Conservation (phyloP, 2,329 filamentous ascomycete genomes). For the Ophioceras dolichostomum region DNA sequence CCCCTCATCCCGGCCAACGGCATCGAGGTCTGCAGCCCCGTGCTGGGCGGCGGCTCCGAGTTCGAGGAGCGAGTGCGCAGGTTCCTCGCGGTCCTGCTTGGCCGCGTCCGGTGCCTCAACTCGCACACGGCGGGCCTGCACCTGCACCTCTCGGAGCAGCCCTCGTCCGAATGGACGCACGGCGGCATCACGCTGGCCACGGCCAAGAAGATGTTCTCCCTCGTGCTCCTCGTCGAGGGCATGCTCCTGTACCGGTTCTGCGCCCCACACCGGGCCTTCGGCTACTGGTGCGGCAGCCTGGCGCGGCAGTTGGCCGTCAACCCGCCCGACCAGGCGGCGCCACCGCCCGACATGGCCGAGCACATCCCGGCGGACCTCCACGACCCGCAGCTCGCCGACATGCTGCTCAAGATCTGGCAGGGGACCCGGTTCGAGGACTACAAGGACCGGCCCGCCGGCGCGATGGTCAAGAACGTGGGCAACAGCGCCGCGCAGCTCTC, state of each 20-base stretch:
- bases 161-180: not conserved
- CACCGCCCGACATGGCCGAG: not conserved
- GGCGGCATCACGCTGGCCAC: not conserved
- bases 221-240: not conserved
- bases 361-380: not conserved
- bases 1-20: not conserved
- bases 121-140: not conserved
- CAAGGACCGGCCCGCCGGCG: not conserved
- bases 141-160: not conserved
- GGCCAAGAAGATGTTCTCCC: conserved; percentile 1
- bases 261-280: not conserved
- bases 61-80: not conserved
- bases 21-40: not conserved
- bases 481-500: not conserved
- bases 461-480: not conserved
- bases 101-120: not conserved
- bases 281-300: not conserved
- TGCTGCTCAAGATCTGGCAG: not conserved
- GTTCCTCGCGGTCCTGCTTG: not conserved
- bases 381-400: not conserved
- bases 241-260: not conserved
- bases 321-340: no score
- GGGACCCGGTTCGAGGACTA: not conserved
- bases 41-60: not conserved
- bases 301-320: no score